A percentile compares a stretch with the other conserved stretches of the same genome.
These are phyloP conservation scores for Lactarius quietus DNA, from an alignment of 768 basidiomycete species.

Conservation along the genomic window DNA sequence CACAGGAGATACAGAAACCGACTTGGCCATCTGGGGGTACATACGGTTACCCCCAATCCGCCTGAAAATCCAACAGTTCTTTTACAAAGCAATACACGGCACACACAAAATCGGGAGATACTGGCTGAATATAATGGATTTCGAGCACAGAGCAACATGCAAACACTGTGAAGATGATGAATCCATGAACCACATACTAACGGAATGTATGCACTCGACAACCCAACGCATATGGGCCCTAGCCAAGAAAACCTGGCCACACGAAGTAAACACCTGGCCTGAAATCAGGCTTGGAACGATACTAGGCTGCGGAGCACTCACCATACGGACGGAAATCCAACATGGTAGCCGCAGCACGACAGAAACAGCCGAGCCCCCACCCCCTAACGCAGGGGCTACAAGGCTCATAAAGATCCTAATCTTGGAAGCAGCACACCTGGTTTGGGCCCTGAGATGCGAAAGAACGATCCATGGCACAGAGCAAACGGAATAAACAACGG, in stretches of 20 bases:
- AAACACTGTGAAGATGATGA: conserved; percentile 2
- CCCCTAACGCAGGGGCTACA: too few relatives aligned
- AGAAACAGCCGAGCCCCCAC: too few relatives aligned
- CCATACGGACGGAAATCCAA: neutral
- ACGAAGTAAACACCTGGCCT: neutral
- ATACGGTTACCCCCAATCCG: fast-evolving
- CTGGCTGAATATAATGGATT: neutral
- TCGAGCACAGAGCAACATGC: neutral
- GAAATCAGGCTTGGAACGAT: neutral
- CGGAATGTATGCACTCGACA: neutral
- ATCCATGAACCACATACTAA: conserved; percentile 28
- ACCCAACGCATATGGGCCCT: neutral
- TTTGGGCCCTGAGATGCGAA: too few relatives aligned
- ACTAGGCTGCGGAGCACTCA: conserved; percentile 17
- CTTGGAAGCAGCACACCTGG: too few relatives aligned
- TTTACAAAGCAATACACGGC: neutral
- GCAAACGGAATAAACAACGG: neutral
- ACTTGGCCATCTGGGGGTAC: neutral
- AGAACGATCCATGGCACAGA: neutral
- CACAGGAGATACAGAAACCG: neutral
- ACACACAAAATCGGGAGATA: neutral
- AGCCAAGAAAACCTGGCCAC: neutral
- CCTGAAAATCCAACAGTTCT: neutral
- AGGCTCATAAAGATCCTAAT: too few relatives aligned
- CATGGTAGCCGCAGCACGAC: too few relatives aligned